Evolutionary conservation across 495 filamentous ascomycete species (phyloP), one percentile per base, ranked within the genome.

Genomic region (Aspergillus homomorphus): DNA sequence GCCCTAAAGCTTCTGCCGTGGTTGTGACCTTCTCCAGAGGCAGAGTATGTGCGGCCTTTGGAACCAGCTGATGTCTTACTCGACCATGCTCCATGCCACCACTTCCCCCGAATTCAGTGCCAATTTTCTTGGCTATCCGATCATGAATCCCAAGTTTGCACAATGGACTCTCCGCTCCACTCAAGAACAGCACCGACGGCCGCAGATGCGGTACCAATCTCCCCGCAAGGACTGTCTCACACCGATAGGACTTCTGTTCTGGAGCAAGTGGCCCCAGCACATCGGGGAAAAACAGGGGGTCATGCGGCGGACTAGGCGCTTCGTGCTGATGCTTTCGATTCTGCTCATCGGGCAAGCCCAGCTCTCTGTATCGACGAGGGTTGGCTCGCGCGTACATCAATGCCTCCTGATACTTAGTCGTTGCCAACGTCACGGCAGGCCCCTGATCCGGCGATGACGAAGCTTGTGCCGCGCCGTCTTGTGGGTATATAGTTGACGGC

Each of bases 151-250:
- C 64, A 21, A 23, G 44, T n/a, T 56, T 24, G 4, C 80, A 84
- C 26, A 92, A 69, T 2, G 77, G 61, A 28, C 81, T 85, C n/a
- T 69, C 62, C 8, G 64, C 75, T 42, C 87, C 89, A 68, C 89
- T 86, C 42, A 94, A 66, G 70, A 86, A 92, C 16, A 94, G 69
- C 12, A 84, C 83, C 1, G 80, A 80, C 3, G 90, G 89, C 3
- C 83, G 79, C 19, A 95, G 66, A 60, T 78, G 61, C 0, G 83
- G 81, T 3, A 96, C 76, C 42, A 80, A 68, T 16, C 71, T 56
- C 28, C 83, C 82, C 18, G 84, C 83, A 20, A 66, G 59, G 14
- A 72, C 59, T 4, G 83, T 80, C 62, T 92, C 91, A 23, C 86
- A 70, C 12, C 86, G 77, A 73, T 90, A 89, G 70, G 90, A 85